Evolutionary conservation across 805 yeast genomes (phyloP).

Genomic region (Sungouiella thailandica): DNA sequence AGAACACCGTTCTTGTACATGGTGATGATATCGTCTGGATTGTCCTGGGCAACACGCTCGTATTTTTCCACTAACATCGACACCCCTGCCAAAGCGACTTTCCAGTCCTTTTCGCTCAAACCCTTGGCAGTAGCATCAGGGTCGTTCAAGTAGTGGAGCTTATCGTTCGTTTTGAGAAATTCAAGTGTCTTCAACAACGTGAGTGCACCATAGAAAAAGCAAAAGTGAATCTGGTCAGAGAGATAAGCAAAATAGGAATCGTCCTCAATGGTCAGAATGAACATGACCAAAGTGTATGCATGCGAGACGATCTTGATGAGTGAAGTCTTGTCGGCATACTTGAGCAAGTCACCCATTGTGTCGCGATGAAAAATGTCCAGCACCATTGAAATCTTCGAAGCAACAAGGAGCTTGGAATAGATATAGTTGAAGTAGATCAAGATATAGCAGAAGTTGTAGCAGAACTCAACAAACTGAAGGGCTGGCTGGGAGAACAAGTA

Average conservation of each 20-base stretch:
- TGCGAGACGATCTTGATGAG: constrained; percentile 36
- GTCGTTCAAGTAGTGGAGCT: constrained; percentile 6
- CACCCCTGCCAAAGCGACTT: constrained; percentile 12
- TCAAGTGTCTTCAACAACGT: constrained; percentile 27
- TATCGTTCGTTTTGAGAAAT: constrained; percentile 7
- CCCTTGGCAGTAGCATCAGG: neutral
- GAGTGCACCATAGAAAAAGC: constrained; percentile 39
- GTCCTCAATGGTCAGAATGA: constrained; percentile 36
- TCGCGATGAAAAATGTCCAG: constrained; percentile 13
- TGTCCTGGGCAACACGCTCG: constrained; percentile 22
- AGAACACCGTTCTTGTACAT: constrained; percentile 23
- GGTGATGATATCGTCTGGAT: constrained; percentile 25
- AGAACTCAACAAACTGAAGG: constrained; percentile 68
- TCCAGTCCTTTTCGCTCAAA: constrained; percentile 3
- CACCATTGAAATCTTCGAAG: constrained; percentile 5
- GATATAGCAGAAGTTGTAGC: constrained; percentile 58
- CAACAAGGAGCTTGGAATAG: constrained; percentile 9
- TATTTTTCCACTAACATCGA: constrained; percentile 23
- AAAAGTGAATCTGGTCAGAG: constrained; percentile 66
- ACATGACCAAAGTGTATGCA: constrained; percentile 38
- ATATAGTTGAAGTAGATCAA: constrained; percentile 42
- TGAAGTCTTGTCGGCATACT: constrained; percentile 21
- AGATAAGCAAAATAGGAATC: constrained; percentile 61
- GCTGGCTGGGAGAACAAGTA: constrained; percentile 65
- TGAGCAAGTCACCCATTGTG: constrained; percentile 20